Base-by-base conservation (phyloP, 2,329 filamentous ascomycete genomes). In the Pleoardoris graminearum region DNA sequence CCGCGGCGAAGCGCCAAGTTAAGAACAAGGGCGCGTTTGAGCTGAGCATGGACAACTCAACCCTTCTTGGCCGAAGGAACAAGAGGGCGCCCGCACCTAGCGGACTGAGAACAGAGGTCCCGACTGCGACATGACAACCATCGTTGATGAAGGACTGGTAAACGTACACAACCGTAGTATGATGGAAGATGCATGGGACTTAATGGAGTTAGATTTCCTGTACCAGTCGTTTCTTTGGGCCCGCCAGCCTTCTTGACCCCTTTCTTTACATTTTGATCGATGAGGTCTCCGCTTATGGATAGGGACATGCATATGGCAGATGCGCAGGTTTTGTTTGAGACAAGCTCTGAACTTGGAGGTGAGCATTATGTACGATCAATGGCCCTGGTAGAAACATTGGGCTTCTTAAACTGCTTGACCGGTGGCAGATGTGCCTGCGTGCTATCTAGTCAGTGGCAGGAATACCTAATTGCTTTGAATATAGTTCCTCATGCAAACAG, bases 11-110 rank as follows among this genome's bases (percentile, higher is more conserved):
- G 64, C 86, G 90, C 66, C 90, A 91, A 67, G 90, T 94, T 51
- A 82, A 80, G 57, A 85, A 89, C 62, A 89, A 87, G 73, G 91
- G 90, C 27, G 86, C 89, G 0, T 99, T 99, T 62, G 94, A 99
- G 75, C 82, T 99, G 41, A 97, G 86, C 68, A 78, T 99, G 32
- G 91, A 96, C 60, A 94, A 94, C 50, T 90, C 94, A 1, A 97
- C 92, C 1, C 76, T 99, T 46, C 79, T 99, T 4, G 92, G 92
- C 27, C 85, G 92, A 63, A 77, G 85, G 59, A 78, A 79, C 23
- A 83, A 81, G 72, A 80, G 79, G 69, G 58, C 59, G 7, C 44
- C 44, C 2, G 74, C 72, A 49, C 73, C 73, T 0, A 81, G 79
- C 60, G 71, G 73, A 3, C 58, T 82, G 63, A 68, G 79, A 57